A percentile compares a stretch with the other conserved stretches of the same genome.
phyloP scores from a whole-genome alignment of 768 basidiomycete species.

The Xerocomus brunneocitrinus region DNA sequence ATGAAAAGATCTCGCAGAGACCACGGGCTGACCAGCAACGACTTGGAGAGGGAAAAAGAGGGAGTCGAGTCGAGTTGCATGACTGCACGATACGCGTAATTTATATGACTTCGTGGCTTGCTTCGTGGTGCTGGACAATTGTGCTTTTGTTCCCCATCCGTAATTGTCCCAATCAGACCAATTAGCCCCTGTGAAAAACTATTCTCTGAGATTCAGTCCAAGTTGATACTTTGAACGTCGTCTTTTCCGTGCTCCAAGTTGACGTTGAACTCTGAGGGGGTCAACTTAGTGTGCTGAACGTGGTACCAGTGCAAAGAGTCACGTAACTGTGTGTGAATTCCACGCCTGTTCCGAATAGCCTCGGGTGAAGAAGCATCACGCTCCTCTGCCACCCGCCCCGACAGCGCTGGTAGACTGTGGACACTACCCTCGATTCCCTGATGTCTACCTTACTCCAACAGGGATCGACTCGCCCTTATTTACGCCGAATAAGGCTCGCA shows the following conservation, averaged over 20 bases:
- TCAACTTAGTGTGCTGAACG: background rate
- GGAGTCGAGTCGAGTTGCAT: background rate
- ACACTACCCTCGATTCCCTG: background rate
- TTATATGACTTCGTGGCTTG: background rate
- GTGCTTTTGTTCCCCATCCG: slow-evolving; percentile 17
- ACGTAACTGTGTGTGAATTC: background rate
- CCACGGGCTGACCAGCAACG: slow-evolving; percentile 17
- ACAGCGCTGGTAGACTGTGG: background rate
- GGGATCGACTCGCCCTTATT: slow-evolving; percentile 2
- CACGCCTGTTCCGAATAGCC: background rate
- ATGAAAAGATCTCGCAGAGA: slow-evolving; percentile 20
- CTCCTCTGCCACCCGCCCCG: background rate
- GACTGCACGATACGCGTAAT: slow-evolving; percentile 1
- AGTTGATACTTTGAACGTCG: background rate
- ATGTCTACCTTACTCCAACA: slow-evolving; percentile 15
- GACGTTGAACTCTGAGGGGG: background rate
- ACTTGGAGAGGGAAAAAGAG: slow-evolving; percentile 12
- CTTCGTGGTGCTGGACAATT: slow-evolving; percentile 13
- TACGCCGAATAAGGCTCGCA: slow-evolving; percentile 25
- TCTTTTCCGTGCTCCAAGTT: background rate
- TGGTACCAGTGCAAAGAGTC: background rate
- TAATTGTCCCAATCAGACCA: background rate
- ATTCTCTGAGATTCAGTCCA: background rate
- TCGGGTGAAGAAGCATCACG: background rate
- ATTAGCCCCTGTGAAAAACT: slow-evolving; percentile 15